A percentile compares a stretch with the other conserved stretches of the same genome.
These are phyloP conservation scores for Fusarium sacchari DNA, from an alignment of 2,329 filamentous ascomycete genomes.

Conservation along the genomic window DNA sequence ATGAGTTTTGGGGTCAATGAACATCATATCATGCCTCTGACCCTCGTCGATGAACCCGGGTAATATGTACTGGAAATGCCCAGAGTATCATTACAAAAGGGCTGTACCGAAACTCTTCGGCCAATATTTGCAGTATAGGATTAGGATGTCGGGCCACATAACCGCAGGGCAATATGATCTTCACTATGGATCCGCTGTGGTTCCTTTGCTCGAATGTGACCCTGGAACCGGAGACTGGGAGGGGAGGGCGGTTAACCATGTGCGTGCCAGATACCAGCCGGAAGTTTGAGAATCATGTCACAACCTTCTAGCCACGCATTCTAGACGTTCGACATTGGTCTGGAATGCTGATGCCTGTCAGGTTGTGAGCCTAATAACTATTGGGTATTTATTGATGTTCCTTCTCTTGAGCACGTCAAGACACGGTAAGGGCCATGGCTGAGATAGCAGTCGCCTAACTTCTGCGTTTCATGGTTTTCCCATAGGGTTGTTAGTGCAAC, in stretches of 20 bases:
- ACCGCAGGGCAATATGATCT: constrained; percentile 14
- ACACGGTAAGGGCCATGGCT: background rate
- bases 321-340: background rate
- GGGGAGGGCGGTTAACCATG: background rate
- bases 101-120: constrained; percentile 11
- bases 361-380: background rate
- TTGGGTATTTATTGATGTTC: background rate
- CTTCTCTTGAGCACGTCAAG: background rate
- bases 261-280: background rate
- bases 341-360: background rate
- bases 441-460: background rate
- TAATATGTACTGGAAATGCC: constrained; percentile 9
- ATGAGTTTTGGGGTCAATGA: background rate
- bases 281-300: background rate
- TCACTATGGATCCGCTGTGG: constrained; percentile 20
- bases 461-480: constrained; percentile 23
- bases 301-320: background rate
- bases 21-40: background rate
- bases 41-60: background rate
- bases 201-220: constrained; percentile 8
- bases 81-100: background rate
- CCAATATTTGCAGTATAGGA: background rate
- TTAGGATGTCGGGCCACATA: constrained; percentile 1
- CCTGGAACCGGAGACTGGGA: background rate
- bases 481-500: background rate